phyloP scores from a whole-genome alignment of 495 filamentous ascomycete species.

The Haplographium delicatum region DNA sequence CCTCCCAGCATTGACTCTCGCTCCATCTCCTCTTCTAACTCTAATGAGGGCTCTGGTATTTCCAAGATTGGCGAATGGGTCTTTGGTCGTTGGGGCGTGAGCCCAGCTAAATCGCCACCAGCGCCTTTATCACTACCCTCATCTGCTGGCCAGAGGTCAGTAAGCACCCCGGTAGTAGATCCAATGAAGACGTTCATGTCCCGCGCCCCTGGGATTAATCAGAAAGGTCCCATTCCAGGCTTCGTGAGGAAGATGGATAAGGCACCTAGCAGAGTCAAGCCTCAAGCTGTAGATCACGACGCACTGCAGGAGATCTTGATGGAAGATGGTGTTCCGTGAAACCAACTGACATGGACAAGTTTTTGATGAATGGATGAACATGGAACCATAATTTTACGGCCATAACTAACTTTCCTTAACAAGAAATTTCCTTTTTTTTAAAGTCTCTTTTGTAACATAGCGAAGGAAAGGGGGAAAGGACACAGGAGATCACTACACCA shows the following conservation, averaged over 20 bases:
- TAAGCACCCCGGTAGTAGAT: constrained; percentile 13
- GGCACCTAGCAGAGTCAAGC: constrained; percentile 37
- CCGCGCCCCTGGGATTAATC: constrained; percentile 47
- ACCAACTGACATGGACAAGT: too few relatives aligned
- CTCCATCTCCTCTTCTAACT: constrained; percentile 23
- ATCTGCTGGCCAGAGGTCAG: constrained; percentile 7
- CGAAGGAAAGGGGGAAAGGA: too few relatives aligned
- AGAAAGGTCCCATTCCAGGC: constrained; percentile 46
- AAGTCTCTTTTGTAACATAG: too few relatives aligned
- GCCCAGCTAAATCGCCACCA: constrained; percentile 26
- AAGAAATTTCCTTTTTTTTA: too few relatives aligned
- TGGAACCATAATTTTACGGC: too few relatives aligned
- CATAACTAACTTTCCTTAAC: too few relatives aligned
- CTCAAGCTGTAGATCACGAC: constrained; percentile 32
- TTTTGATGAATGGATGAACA: too few relatives aligned
- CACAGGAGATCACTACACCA: too few relatives aligned
- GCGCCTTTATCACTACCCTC: neutral
- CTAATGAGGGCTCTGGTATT: constrained; percentile 28
- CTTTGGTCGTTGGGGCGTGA: constrained; percentile 47
- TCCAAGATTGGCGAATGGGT: constrained; percentile 54
- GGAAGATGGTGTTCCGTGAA: neutral
- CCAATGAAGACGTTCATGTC: constrained; percentile 13
- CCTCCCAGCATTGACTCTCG: constrained; percentile 21
- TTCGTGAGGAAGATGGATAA: constrained; percentile 37
- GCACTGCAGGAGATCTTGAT: constrained; percentile 20